Conservation (phyloP, 202 grass and related monocot genomes). For the Zoysia matrella region DNA sequence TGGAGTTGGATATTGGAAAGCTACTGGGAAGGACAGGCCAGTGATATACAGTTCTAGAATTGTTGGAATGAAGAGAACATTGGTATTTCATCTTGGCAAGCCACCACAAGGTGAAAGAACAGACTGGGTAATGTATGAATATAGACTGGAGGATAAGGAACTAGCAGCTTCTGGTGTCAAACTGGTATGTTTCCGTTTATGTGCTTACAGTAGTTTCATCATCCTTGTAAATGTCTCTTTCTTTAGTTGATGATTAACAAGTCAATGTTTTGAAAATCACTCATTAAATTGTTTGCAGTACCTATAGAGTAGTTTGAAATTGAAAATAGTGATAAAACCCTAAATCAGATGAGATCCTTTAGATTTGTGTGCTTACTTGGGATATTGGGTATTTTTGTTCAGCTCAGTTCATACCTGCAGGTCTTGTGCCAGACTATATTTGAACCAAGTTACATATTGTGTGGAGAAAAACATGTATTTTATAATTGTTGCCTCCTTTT, state of each 20-base stretch:
- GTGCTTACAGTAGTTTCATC: constrained; percentile 25
- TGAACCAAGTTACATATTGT: background rate
- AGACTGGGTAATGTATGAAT: constrained; percentile 97
- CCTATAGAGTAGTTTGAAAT: constrained; percentile 20
- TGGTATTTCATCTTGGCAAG: constrained; percentile 90
- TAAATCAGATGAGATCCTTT: background rate
- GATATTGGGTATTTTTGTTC: background rate
- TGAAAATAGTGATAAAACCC: background rate
- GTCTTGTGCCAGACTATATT: background rate
- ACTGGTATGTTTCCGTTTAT: constrained; percentile 50
- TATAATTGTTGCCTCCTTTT: too few species aligned
- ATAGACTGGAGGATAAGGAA: constrained; percentile 66
- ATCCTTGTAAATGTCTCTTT: background rate
- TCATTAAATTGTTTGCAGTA: background rate
- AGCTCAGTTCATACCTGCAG: background rate
- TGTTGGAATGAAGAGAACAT: constrained; percentile 86
- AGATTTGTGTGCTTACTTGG: background rate
- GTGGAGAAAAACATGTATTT: background rate
- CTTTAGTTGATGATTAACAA: background rate
- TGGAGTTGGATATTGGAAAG: constrained; percentile 80
- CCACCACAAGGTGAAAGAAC: constrained; percentile 74
- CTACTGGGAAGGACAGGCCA: constrained; percentile 81
- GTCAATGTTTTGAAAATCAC: background rate
- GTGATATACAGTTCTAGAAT: constrained; percentile 64
- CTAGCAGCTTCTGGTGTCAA: constrained; percentile 58